A percentile compares a stretch with the other conserved stretches of the same genome.
Conservation (phyloP, 2,329 filamentous ascomycete species). For the Diaporthe sp. region DNA sequence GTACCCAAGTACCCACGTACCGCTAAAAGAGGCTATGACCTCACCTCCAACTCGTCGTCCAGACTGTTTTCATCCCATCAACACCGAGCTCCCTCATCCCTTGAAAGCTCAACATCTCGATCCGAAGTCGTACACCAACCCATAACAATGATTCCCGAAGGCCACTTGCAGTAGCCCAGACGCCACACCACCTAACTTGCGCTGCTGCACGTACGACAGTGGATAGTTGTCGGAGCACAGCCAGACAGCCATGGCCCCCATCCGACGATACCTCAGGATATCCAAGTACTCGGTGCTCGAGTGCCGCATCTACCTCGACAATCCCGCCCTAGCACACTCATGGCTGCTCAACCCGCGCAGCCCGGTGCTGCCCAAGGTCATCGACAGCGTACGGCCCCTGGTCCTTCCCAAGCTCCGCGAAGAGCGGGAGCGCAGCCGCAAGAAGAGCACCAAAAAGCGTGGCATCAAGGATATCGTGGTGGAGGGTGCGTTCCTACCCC, state of each 20-base stretch:
- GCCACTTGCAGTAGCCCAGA: background rate
- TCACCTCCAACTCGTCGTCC: constrained; percentile 1
- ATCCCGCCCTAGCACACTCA: constrained; percentile 83
- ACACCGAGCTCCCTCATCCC: background rate
- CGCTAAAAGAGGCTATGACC: background rate
- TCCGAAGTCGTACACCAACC: background rate
- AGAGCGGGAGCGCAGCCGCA: constrained; percentile 78
- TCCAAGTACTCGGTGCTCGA: constrained; percentile 96
- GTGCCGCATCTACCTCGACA: constrained; percentile 95
- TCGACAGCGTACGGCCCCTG: constrained; percentile 85
- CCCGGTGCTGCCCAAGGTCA: constrained; percentile 83
- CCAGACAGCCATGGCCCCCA: constrained; percentile 77
- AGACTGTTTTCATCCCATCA: constrained; percentile 16
- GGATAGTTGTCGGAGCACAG: background rate
- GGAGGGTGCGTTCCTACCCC: constrained; percentile 68
- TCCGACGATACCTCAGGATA: constrained; percentile 91
- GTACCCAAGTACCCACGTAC: background rate
- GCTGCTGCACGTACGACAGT: background rate
- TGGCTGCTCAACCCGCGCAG: constrained; percentile 87
- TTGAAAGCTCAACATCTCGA: constrained; percentile 7
- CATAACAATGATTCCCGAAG: background rate
- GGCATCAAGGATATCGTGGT: constrained; percentile 89
- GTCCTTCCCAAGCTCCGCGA: constrained; percentile 93
- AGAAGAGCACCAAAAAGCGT: constrained; percentile 79
- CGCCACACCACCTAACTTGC: background rate